Conservation (phyloP, 139 green algal species). For the Asterochloris erici region DNA sequence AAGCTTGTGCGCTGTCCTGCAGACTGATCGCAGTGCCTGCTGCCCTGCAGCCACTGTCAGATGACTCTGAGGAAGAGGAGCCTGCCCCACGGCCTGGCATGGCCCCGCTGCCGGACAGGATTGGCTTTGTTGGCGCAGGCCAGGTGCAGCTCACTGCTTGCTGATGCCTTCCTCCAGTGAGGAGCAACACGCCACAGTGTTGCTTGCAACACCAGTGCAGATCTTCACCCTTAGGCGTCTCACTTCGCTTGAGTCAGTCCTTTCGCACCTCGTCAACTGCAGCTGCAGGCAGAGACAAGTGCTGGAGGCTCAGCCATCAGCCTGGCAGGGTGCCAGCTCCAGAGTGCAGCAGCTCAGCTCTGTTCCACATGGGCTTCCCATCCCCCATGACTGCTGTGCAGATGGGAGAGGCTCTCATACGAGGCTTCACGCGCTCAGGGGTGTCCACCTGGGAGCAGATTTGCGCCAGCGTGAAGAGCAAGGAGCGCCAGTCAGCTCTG, state of each 20-base stretch:
- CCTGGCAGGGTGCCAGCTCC: neutral
- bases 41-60: too few species aligned
- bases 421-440: conserved; percentile 46
- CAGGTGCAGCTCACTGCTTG: neutral
- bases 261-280: too few species aligned
- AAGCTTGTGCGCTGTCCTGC: too few species aligned
- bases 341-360: neutral
- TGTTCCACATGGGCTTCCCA: neutral
- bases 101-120: conserved; percentile 5
- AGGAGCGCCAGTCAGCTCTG: conserved; percentile 22
- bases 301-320: neutral
- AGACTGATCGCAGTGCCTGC: too few species aligned
- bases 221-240: too few species aligned
- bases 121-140: conserved; percentile 17
- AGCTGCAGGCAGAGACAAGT: neutral
- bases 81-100: neutral
- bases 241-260: too few species aligned
- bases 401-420: conserved; percentile 70
- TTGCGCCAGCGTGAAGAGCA: conserved; percentile 12
- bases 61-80: too few species aligned
- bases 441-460: conserved; percentile 19
- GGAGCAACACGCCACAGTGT: neutral
- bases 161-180: too few species aligned
- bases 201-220: neutral
- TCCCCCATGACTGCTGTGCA: neutral